These are phyloP conservation scores for Boletus sp. DNA, from an alignment of 1,284 basidiomycete genomes.

Conservation along the genomic window DNA sequence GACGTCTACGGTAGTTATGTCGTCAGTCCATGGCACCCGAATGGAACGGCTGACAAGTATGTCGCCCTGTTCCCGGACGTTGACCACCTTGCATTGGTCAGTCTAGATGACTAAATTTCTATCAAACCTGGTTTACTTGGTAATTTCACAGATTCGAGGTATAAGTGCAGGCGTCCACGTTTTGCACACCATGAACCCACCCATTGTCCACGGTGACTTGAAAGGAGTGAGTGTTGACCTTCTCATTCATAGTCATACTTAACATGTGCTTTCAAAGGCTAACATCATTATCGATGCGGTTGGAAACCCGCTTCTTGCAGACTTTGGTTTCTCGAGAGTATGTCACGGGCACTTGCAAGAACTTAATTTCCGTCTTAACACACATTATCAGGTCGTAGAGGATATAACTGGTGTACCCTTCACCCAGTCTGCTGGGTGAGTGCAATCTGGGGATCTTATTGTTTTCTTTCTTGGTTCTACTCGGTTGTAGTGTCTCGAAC, in stretches of 20 bases:
- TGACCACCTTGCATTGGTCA: constrained; percentile 42
- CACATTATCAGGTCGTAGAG: constrained; percentile 44
- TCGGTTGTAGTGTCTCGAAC: constrained; percentile 30
- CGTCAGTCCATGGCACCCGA: constrained; percentile 53
- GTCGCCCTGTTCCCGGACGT: constrained; percentile 37
- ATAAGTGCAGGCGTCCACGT: constrained; percentile 46
- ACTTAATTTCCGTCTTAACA: constrained; percentile 1
- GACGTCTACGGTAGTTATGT: constrained; percentile 38
- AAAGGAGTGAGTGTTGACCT: constrained; percentile 39
- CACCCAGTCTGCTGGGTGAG: constrained; percentile 48
- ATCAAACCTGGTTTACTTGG: background rate
- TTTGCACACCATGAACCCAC: constrained; percentile 45
- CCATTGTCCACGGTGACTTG: constrained; percentile 52
- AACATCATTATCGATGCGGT: constrained; percentile 48
- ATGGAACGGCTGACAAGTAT: constrained; percentile 50
- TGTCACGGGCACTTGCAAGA: background rate
- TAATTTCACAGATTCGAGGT: constrained; percentile 38
- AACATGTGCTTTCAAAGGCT: constrained; percentile 35
- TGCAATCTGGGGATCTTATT: background rate
- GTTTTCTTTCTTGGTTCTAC: background rate
- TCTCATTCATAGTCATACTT: constrained; percentile 1
- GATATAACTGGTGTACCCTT: constrained; percentile 50
- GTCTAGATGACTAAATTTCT: constrained; percentile 7
- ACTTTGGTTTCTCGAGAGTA: constrained; percentile 56
- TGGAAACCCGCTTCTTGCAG: constrained; percentile 50